These are phyloP conservation scores for Colletotrichum spaethianum DNA, from an alignment of 2,329 filamentous ascomycete genomes.

Conservation along the genomic window DNA sequence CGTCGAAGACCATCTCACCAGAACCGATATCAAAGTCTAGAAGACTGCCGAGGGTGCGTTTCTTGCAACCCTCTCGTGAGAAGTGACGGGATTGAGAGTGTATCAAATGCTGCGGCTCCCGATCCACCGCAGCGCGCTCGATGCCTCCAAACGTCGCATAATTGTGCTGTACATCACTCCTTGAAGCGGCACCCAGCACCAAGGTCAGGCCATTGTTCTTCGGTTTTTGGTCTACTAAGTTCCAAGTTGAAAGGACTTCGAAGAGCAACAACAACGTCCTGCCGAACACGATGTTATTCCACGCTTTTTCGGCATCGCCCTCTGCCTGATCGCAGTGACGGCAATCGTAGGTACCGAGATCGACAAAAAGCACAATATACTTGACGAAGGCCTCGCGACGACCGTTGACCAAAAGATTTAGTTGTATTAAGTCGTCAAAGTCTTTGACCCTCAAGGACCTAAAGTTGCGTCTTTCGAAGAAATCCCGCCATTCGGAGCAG, in stretches of 20 bases:
- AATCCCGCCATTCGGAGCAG: not conserved
- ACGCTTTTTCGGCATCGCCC: not conserved
- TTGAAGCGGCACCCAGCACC: not conserved
- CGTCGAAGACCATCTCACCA: not conserved
- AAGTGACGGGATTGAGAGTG: too few relatives aligned
- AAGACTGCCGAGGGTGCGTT: not conserved
- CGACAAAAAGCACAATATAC: not conserved
- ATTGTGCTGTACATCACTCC: not conserved
- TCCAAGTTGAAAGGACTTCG: not conserved
- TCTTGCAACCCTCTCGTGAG: not conserved
- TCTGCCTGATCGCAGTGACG: not conserved
- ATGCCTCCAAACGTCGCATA: too few relatives aligned
- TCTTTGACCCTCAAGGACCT: not conserved
- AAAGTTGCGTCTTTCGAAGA: slow-evolving; percentile 9
- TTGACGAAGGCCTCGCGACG: not conserved
- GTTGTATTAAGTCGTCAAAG: not conserved
- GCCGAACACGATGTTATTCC: not conserved
- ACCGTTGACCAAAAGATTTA: not conserved
- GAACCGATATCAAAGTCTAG: not conserved
- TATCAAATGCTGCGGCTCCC: too few relatives aligned
- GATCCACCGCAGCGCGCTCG: too few relatives aligned
- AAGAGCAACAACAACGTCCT: not conserved
- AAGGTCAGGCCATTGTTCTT: not conserved
- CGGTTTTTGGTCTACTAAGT: not conserved
- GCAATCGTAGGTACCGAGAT: not conserved